These are phyloP conservation scores for Kwoniella shivajii DNA, from an alignment of 1,284 basidiomycete genomes.

Conservation along the genomic window DNA sequence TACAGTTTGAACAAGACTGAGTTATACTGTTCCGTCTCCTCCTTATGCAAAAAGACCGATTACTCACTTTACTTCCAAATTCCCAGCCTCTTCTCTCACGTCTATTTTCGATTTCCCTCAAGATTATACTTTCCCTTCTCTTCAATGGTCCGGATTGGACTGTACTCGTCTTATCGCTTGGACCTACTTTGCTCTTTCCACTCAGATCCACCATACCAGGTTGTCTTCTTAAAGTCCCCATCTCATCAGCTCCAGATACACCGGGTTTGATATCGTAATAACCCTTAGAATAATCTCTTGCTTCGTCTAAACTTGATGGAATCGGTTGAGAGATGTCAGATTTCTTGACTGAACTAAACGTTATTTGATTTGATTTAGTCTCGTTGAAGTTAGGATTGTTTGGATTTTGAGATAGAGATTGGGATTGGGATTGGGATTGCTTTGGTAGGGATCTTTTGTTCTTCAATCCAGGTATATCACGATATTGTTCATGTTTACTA, in stretches of 20 bases:
- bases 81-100: slow-evolving; percentile 15
- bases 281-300: slow-evolving; percentile 7
- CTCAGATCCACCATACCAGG: slow-evolving; percentile 17
- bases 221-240: slow-evolving; percentile 19
- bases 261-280: slow-evolving; percentile 1
- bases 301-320: slow-evolving; percentile 1
- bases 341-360: slow-evolving; percentile 2
- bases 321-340: slow-evolving; percentile 12
- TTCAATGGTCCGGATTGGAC: neutral
- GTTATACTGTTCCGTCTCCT: too few relatives aligned
- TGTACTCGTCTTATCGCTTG: neutral
- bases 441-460: slow-evolving; percentile 3
- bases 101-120: slow-evolving; percentile 17
- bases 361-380: neutral
- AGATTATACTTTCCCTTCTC: neutral
- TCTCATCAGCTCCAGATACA: neutral
- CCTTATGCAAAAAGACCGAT: neutral
- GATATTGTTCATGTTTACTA: neutral
- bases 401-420: neutral
- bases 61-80: slow-evolving; percentile 12
- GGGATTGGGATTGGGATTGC: neutral
- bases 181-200: neutral
- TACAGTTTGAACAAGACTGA: neutral
- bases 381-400: neutral
- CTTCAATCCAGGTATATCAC: slow-evolving; percentile 8